Conservation (phyloP, 1,284 basidiomycete genomes). For the Heterobasidion occidentale region DNA sequence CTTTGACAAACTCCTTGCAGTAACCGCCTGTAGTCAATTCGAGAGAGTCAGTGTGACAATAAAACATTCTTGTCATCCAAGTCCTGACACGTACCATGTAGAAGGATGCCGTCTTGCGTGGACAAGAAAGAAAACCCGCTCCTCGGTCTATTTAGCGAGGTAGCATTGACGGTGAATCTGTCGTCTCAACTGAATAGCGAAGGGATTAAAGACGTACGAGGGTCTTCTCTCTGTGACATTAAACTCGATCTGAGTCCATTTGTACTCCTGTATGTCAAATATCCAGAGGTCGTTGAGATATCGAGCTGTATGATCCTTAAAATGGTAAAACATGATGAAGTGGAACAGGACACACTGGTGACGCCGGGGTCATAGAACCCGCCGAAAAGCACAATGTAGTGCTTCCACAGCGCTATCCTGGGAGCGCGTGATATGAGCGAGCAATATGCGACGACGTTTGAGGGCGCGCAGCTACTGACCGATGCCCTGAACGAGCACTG, state of each 20-base stretch:
- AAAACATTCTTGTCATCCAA: neutral
- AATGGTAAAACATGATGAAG: neutral
- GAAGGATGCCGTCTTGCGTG: conserved; percentile 71
- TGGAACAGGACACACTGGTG: conserved; percentile 39
- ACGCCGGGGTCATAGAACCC: conserved; percentile 83
- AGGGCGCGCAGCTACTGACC: conserved; percentile 31
- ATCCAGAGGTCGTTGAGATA: conserved; percentile 88
- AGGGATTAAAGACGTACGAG: conserved; percentile 37
- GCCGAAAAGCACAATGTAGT: conserved; percentile 80
- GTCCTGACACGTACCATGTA: conserved; percentile 55
- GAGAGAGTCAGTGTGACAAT: neutral
- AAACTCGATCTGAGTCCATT: conserved; percentile 79
- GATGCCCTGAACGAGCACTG: conserved; percentile 78
- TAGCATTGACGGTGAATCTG: neutral
- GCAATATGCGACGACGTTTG: neutral
- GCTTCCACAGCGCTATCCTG: conserved; percentile 90
- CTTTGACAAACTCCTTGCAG: conserved; percentile 87
- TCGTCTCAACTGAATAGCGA: neutral
- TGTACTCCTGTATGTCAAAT: conserved; percentile 84
- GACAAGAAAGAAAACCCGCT: conserved; percentile 88
- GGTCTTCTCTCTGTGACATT: conserved; percentile 59
- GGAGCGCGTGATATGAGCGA: neutral
- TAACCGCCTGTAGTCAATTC: conserved; percentile 58
- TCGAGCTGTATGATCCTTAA: conserved; percentile 43
- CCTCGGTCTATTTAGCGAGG: conserved; percentile 44